A percentile compares a stretch with the other conserved stretches of the same genome.
These are phyloP conservation scores for Globisporangium rhizosaccharum DNA, from an alignment of 352 stramenopile species.

Conservation along the genomic window DNA sequence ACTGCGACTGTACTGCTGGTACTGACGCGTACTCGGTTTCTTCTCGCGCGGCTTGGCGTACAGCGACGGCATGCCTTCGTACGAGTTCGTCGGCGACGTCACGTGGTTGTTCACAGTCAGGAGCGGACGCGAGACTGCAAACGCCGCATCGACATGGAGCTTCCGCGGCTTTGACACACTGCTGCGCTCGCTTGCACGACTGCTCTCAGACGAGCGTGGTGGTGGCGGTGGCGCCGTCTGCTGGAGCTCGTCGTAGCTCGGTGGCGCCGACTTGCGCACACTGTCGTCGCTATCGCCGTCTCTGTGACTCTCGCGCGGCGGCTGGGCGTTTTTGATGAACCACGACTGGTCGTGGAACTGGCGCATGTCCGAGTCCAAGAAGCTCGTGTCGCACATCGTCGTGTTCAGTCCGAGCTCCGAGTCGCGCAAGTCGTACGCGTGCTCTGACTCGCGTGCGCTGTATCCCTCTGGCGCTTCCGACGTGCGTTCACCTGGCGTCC, in stretches of 20 bases:
- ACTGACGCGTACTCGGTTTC: not conserved
- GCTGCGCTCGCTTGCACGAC: not conserved
- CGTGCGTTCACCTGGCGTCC: slow-evolving; percentile 3
- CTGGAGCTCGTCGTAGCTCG: not conserved
- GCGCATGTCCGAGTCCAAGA: slow-evolving; percentile 64
- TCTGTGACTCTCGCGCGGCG: not conserved
- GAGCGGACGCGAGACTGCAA: not conserved
- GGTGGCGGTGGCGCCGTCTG: not conserved
- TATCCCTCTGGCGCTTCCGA: not conserved
- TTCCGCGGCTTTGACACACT: not conserved
- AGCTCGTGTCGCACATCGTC: slow-evolving; percentile 47
- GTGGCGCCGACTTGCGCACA: not conserved
- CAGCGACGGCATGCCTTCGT: slow-evolving; percentile 14
- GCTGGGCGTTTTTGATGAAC: slow-evolving; percentile 21
- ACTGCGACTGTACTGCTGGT: not conserved
- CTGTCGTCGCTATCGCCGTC: not conserved
- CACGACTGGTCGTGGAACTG: slow-evolving; percentile 63
- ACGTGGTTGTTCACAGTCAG: slow-evolving; percentile 6
- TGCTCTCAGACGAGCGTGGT: not conserved
- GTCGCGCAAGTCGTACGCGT: slow-evolving; percentile 29
- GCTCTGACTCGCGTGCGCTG: slow-evolving; percentile 1
- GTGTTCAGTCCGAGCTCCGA: slow-evolving; percentile 46
- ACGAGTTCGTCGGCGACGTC: slow-evolving; percentile 16
- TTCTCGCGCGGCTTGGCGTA: slow-evolving; percentile 11
- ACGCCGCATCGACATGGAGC: not conserved